Evolutionary conservation across 257 asterid genomes (phyloP).

Genomic region (Gardenia jasminoides): DNA sequence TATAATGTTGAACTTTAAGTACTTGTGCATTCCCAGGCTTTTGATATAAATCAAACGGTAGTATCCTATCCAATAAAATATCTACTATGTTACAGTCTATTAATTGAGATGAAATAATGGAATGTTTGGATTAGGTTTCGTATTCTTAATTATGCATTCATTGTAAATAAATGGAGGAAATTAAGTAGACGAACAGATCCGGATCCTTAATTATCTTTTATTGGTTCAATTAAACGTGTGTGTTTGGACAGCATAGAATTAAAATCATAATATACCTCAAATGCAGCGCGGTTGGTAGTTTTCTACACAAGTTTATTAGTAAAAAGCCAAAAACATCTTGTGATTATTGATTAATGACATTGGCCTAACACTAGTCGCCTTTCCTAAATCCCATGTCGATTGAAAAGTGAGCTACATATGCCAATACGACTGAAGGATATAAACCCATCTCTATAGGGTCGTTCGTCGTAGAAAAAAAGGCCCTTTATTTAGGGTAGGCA

Average conservation of each 20-base stretch:
- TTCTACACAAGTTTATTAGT: not conserved
- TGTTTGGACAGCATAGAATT: too few relatives aligned
- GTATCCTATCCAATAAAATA: not conserved
- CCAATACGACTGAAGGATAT: constrained; percentile 4
- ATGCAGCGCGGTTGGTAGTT: not conserved
- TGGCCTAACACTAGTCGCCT: not conserved
- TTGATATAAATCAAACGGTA: too few relatives aligned
- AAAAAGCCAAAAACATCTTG: not conserved
- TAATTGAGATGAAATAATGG: too few relatives aligned
- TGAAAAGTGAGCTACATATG: not conserved
- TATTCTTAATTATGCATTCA: too few relatives aligned
- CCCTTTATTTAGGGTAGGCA: constrained; percentile 18
- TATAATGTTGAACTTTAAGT: not conserved
- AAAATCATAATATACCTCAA: not conserved
- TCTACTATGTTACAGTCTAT: not conserved
- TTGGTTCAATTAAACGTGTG: not conserved
- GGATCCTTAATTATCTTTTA: not conserved
- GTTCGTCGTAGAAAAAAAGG: constrained; percentile 16
- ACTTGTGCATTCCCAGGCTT: not conserved
- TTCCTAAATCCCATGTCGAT: not conserved
- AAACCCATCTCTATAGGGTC: constrained; percentile 22
- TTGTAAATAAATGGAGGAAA: too few relatives aligned
- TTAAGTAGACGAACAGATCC: not conserved
- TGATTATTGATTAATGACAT: not conserved
- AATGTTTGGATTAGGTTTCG: not conserved